Base-by-base conservation (phyloP, 805 yeast genomes). In the Metschnikowia corniflorae region DNA sequence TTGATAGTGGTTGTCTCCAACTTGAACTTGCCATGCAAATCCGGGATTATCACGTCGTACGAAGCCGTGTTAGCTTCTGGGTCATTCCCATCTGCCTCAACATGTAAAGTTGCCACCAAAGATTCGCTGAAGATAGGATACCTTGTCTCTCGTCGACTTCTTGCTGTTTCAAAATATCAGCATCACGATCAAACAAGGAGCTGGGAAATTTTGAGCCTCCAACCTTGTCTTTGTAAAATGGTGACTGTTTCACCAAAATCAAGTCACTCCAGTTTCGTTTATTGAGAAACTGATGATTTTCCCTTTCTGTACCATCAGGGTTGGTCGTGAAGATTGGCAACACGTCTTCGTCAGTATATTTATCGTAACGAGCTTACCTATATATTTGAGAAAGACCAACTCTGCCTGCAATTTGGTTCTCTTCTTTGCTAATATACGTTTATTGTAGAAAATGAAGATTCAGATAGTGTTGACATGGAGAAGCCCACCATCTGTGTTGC, bases 31-130 rank as follows among this genome's bases (percentile, higher is more conserved):
- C 58, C 70, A 12, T 54, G 49, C 35, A 79, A 61, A 25, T 70
- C 71, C 2, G 97, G 96, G 41, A 89, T 75, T 35, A 81, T 62
- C 29, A 86, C 57, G 50, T 82, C 83, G 58, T 86, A 89, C 25
- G 70, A 80, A 17, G 69, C 68, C 1, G 91, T 80, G 19, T 68
- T 59, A 19, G 84, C 77, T 3, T 64, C 56, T 1, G 62, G 44
- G 40, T 76, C 69, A 3, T 45, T 48, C 10, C 68, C 67, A 42
- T 85, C 80, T 33, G 69, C 70, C 55, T 88, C 96, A 28, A 86
- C 82, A 49, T 82, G 87, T 24, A 88, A 60, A 1, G 86, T 77
- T 3, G 86, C 77, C 4, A 82, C 77, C 29, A 88, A 57, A 6
- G 86, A 72, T 30, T 75, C 75, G 6, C 61, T 60, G 10, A 72